Conservation (phyloP, 768 basidiomycete species). For the Rhodotorula babjevae region DNA sequence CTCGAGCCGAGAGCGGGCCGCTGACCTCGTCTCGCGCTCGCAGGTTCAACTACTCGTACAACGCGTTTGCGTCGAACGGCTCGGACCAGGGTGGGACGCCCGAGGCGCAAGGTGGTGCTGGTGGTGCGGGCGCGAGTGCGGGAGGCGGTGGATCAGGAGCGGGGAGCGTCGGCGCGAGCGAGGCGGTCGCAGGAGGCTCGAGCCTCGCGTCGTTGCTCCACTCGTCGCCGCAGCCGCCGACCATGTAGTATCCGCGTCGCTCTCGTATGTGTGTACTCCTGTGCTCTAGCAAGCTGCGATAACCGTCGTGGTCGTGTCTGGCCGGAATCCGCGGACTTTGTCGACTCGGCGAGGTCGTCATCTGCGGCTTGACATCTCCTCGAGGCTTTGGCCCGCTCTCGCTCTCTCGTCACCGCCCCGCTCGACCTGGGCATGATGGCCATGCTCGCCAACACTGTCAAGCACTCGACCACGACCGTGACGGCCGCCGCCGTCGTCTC, state of each 20-base stretch:
- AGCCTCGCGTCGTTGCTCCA: background rate
- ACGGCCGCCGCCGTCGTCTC: background rate
- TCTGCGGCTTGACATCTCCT: background rate
- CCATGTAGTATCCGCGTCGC: background rate
- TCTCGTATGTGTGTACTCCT: background rate
- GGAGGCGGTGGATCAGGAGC: too few relatives aligned
- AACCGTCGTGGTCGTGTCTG: too few relatives aligned
- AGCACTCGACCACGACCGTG: background rate
- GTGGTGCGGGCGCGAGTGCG: too few relatives aligned
- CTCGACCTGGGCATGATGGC: background rate
- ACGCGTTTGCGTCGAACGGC: background rate
- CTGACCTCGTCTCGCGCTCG: background rate
- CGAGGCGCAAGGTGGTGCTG: background rate
- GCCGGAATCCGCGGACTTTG: too few relatives aligned
- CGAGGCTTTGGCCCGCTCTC: background rate
- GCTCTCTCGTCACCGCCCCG: too few relatives aligned
- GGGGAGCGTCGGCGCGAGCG: background rate
- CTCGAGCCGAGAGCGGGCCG: fast-evolving
- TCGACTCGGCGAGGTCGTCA: background rate
- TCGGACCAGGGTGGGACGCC: constrained; percentile 1
- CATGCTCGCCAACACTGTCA: background rate
- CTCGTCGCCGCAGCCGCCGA: background rate
- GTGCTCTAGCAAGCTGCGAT: too few relatives aligned
- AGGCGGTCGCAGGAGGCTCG: background rate
- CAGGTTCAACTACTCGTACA: constrained; percentile 31